These are phyloP conservation scores for Zygoascus sp. DNA, from an alignment of 1,139 yeast genomes.

Conservation along the genomic window DNA sequence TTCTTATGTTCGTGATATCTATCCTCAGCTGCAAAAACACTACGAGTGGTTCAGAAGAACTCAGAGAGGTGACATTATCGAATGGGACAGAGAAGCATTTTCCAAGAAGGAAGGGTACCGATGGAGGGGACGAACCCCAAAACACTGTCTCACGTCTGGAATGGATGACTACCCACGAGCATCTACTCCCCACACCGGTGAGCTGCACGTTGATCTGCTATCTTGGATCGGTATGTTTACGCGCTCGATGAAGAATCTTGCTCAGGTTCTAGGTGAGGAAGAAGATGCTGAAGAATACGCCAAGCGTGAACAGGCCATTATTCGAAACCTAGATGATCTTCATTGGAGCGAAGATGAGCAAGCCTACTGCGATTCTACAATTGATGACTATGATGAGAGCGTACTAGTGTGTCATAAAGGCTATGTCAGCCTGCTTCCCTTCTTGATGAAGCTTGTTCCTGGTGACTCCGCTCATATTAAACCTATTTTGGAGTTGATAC, in stretches of 20 bases:
- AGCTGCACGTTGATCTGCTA: slow-evolving; percentile 80
- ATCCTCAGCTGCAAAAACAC: slow-evolving; percentile 72
- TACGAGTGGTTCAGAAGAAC: slow-evolving; percentile 82
- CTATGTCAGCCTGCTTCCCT: slow-evolving; percentile 81
- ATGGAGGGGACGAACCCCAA: slow-evolving; percentile 88
- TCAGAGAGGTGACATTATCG: slow-evolving; percentile 72
- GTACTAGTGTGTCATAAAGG: slow-evolving; percentile 82
- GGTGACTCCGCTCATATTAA: slow-evolving; percentile 48
- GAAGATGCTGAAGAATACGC: slow-evolving; percentile 55
- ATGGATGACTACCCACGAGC: slow-evolving; percentile 94
- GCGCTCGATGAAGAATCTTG: slow-evolving; percentile 69
- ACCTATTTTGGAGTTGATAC: slow-evolving; percentile 50
- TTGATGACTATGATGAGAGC: slow-evolving; percentile 63
- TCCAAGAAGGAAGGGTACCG: slow-evolving; percentile 65
- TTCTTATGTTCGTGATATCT: slow-evolving; percentile 59
- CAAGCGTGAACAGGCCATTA: slow-evolving; percentile 52
- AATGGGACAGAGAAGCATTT: slow-evolving; percentile 58
- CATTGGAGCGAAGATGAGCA: slow-evolving; percentile 73
- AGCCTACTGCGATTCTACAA: slow-evolving; percentile 80
- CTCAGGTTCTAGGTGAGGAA: slow-evolving; percentile 53
- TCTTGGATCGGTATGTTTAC: slow-evolving; percentile 96
- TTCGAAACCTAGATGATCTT: slow-evolving; percentile 58
- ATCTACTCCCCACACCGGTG: slow-evolving; percentile 76
- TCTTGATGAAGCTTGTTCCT: slow-evolving; percentile 66
- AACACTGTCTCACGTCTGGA: slow-evolving; percentile 90